These are phyloP conservation scores for Mortierella sp. DNA, from an alignment of 371 early-diverging fungal genomes.

Conservation along the genomic window DNA sequence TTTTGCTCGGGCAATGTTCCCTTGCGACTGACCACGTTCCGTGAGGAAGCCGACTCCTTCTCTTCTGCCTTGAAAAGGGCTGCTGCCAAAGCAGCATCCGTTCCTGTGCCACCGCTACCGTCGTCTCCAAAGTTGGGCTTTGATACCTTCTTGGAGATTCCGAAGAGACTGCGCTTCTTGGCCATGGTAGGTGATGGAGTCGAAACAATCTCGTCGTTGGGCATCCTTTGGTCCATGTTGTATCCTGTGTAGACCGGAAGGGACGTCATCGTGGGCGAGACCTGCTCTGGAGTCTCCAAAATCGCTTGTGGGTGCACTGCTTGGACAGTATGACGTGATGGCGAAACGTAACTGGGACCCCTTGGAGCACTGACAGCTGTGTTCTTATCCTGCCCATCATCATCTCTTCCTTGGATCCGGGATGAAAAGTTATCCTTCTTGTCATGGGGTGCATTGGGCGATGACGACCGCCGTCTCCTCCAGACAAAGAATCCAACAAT, in stretches of 20 bases:
- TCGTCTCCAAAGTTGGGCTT: not conserved
- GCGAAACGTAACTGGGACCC: not conserved
- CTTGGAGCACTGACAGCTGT: not conserved
- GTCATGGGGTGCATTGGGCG: not conserved
- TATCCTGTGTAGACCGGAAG: constrained; percentile 11
- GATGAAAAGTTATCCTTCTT: not conserved
- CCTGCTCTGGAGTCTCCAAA: not conserved
- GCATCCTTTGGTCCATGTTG: not conserved
- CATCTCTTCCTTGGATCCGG: not conserved
- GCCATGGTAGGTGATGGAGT: not conserved
- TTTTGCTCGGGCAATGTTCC: not conserved
- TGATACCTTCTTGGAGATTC: not conserved
- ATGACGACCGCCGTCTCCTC: constrained; percentile 5
- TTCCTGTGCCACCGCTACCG: not conserved
- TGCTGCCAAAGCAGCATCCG: constrained; percentile 34
- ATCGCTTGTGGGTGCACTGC: not conserved
- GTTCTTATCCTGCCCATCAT: not conserved
- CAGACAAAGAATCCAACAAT: constrained; percentile 27
- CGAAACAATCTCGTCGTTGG: not conserved
- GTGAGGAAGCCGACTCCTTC: constrained; percentile 6
- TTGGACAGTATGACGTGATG: not conserved
- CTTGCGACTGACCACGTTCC: not conserved
- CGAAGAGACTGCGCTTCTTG: not conserved
- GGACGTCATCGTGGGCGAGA: not conserved
- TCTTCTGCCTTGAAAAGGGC: constrained; percentile 39